Evolutionary conservation across 129 eudicot species (phyloP), one percentile per base, ranked within the genome.

Genomic region (Mikania micrantha): DNA sequence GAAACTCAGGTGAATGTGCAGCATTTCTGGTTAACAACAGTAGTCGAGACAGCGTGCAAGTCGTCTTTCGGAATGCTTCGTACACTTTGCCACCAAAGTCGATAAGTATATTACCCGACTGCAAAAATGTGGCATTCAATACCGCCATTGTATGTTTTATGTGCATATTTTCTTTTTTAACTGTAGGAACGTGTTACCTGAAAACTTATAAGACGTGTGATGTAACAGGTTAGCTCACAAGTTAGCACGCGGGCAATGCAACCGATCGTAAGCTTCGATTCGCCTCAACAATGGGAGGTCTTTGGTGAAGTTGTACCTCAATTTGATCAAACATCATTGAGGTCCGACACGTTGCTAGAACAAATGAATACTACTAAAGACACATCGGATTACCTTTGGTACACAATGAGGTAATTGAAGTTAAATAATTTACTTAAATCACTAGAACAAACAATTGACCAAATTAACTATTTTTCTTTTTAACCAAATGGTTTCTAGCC

Each of bases 301-400:
- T 86, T 35, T 53, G 45, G 35, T 21, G 99, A 94, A 69, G 60
- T 11, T 25, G 32, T 84, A 52, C 93, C 93, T 24, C 67, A 57
- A 19, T 84, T 74, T 67, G 74, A 72, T 2, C 67, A 81, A 9
- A 75, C 93, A 52, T 44, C 81, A 7, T 24, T 86, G 61, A 81
- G 73, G 58, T 80, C 94, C 4, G 45, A 85, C 53, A 48, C 40
- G 19, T 79, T 94, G 83, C 66, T 85, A 69, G 97, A 94, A 58
- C 99, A 94, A 10, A 79, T 75, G 74, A 85, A 78, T 59, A 74
- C 90, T 20, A 89, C 99, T 2, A 89, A 89, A 84, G 99, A 94
- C 75, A 40, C 57, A 54, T 69, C 97, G 3, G 99, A 94, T 83
- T 94, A 94, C 74, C 90, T 94, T 56, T 94, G 99, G 99, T 94